Base-by-base conservation (phyloP, 306 rosid species). In the Casuarina equisetifolia region DNA sequence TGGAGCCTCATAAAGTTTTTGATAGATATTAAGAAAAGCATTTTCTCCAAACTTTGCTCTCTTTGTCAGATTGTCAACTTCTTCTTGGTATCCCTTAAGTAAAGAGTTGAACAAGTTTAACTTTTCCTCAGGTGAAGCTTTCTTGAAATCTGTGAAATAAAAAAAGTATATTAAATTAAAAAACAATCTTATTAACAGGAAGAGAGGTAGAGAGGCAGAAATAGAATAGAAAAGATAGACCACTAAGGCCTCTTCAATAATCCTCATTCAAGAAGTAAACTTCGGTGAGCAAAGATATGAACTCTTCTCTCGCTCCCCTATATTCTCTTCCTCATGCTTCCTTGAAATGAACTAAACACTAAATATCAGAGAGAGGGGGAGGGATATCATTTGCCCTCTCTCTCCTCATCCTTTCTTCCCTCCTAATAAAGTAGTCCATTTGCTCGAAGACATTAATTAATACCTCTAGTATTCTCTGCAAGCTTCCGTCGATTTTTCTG, bases 401-500 rank as follows among this genome's bases (percentile, higher is more conserved):
- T 42, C 46, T 9, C 16, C 69, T 40, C 35, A 25, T 55, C 74
- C 35, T 46, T 59, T 66, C 51, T 45, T 53, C 63, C 38, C 49
- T 49, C 53, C 69, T 67, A 72, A 75, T 49, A 80, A 63, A 71
- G 66, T 66, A 79, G 38, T 42, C 51, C 9, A 39, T 20, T 63
- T 73, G 51, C 67, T 52, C 19, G 13, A 46, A 76, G 53, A 52
- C 42, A 2, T 25, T 74, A 66, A 13, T 50, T 38, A 38, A 67
- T 74, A 92, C 99, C 97, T 95, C 96, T 84, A 72, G 97, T 90
- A 87, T 89, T 95, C 84, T 95, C 99, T 2, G 97, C 97, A 77
- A 95, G 99, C 91, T 95, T 95, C 79, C 98, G 94, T 49, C 98
- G 82, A 77, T 95, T 95, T 82, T 92, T 95, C 90, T 89, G 97